A percentile compares a stretch with the other conserved stretches of the same genome.
Evolutionary conservation across 192 early-diverging fungal species (phyloP).

Genomic region (Umbelopsis sp.): DNA sequence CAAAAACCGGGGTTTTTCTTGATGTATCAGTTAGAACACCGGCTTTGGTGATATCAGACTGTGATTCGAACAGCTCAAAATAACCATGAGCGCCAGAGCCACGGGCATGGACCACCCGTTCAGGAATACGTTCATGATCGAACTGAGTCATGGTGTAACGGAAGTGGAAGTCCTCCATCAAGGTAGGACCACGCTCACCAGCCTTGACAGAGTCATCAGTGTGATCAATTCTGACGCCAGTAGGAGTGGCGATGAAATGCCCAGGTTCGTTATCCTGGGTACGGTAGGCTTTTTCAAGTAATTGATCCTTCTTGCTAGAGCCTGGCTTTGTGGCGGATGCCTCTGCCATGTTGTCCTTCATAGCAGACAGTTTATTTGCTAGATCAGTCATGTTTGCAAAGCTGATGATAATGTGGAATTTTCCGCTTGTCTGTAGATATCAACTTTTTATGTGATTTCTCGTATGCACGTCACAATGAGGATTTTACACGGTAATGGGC

Average conservation of each 20-base stretch:
- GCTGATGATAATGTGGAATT: no score
- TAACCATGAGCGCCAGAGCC: conserved; percentile 49
- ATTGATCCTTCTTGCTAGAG: conserved; percentile 7
- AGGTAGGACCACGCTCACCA: conserved; percentile 32
- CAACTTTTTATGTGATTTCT: no score
- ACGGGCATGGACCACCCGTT: conserved; percentile 45
- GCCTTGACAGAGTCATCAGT: conserved; percentile 29
- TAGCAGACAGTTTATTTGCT: not conserved
- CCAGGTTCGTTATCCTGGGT: conserved; percentile 5
- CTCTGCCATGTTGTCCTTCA: not conserved
- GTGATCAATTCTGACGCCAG: conserved; percentile 30
- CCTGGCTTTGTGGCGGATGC: not conserved
- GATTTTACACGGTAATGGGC: no score
- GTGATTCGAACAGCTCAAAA: conserved; percentile 28
- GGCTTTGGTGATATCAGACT: conserved; percentile 1
- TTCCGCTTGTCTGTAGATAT: no score
- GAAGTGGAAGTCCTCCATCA: conserved; percentile 36
- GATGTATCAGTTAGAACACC: conserved; percentile 3
- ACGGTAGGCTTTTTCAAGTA: not conserved
- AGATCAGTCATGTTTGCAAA: conserved; percentile 2
- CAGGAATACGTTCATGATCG: conserved; percentile 32
- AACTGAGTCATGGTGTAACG: conserved; percentile 34
- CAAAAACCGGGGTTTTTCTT: conserved; percentile 42
- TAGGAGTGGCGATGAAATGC: not conserved
- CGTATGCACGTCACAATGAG: no score